Evolutionary conservation across 2,329 filamentous ascomycete genomes (phyloP).

Genomic region (Cercospora beticola): DNA sequence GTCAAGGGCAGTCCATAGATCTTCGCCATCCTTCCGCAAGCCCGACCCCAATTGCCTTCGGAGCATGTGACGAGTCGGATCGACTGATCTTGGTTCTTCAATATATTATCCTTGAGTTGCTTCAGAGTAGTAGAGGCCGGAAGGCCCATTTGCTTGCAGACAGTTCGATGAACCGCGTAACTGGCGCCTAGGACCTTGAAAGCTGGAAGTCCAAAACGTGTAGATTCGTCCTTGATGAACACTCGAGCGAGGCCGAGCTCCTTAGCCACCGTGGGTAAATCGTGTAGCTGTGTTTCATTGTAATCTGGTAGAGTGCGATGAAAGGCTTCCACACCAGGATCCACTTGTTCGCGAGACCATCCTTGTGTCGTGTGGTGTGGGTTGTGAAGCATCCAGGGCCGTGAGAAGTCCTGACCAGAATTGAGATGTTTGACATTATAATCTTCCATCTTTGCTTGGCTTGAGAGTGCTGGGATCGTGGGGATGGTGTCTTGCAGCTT

Average conservation of each 20-base stretch:
- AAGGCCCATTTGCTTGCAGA: slow-evolving; percentile 50
- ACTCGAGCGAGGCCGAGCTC: slow-evolving; percentile 59
- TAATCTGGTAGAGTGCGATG: slow-evolving; percentile 61
- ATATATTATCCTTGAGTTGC: slow-evolving; percentile 40
- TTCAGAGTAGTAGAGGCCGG: slow-evolving; percentile 46
- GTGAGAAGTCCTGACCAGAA: slow-evolving; percentile 9
- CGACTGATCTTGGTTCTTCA: slow-evolving; percentile 28
- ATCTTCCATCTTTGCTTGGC: slow-evolving; percentile 16
- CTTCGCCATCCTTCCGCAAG: slow-evolving; percentile 66
- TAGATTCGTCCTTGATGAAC: slow-evolving; percentile 69
- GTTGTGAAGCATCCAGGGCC: slow-evolving; percentile 28
- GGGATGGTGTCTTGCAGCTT: no score
- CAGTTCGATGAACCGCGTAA: slow-evolving; percentile 65
- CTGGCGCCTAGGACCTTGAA: slow-evolving; percentile 82
- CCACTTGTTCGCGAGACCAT: neutral
- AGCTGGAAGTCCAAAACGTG: slow-evolving; percentile 65
- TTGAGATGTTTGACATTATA: slow-evolving; percentile 29
- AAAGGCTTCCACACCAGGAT: slow-evolving; percentile 44
- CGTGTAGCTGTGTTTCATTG: slow-evolving; percentile 54
- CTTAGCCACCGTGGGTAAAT: slow-evolving; percentile 55
- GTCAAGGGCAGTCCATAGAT: slow-evolving; percentile 56
- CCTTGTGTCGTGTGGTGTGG: neutral
- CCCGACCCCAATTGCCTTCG: slow-evolving; percentile 75
- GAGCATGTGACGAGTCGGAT: slow-evolving; percentile 63
- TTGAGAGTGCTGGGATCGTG: neutral